phyloP scores from a whole-genome alignment of 2,329 filamentous ascomycete species.

The Blastomyces gilchristii region DNA sequence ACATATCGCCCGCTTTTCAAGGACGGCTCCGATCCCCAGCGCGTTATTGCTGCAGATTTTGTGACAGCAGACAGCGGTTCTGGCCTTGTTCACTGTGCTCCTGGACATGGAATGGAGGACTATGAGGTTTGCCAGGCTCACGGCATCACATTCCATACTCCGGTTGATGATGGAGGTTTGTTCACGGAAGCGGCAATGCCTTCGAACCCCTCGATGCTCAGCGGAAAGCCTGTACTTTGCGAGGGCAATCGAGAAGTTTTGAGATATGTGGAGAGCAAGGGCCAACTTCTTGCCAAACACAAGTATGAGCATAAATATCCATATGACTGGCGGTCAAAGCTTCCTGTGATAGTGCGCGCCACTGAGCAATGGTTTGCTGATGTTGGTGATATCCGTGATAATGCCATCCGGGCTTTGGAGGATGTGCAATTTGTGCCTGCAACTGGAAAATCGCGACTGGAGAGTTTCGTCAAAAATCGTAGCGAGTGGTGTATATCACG shows the following conservation, averaged over 20 bases:
- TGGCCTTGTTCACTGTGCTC: constrained; percentile 87
- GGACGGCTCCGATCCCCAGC: constrained; percentile 49
- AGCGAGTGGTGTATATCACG: constrained; percentile 98
- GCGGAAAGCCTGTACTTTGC: constrained; percentile 60
- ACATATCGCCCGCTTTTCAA: constrained; percentile 63
- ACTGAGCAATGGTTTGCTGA: constrained; percentile 98
- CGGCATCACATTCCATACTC: constrained; percentile 65
- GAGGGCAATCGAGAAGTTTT: constrained; percentile 62
- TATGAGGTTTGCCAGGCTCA: constrained; percentile 68
- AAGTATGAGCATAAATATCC: constrained; percentile 84
- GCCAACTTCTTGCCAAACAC: constrained; percentile 57
- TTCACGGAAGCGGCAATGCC: constrained; percentile 76
- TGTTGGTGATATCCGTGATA: constrained; percentile 67
- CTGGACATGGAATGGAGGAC: constrained; percentile 93
- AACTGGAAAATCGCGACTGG: constrained; percentile 60
- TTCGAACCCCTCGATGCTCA: constrained; percentile 54
- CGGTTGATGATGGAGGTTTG: constrained; percentile 67
- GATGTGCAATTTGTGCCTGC: constrained; percentile 70
- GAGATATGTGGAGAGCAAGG: constrained; percentile 51
- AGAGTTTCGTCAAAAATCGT: constrained; percentile 75
- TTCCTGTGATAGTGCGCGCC: constrained; percentile 79
- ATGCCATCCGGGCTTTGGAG: constrained; percentile 59
- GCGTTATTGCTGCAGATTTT: constrained; percentile 74
- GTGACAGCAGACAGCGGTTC: constrained; percentile 86
- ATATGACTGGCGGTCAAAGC: constrained; percentile 94